Conservation (phyloP, 768 basidiomycete genomes). For the Obba rivulosa region DNA sequence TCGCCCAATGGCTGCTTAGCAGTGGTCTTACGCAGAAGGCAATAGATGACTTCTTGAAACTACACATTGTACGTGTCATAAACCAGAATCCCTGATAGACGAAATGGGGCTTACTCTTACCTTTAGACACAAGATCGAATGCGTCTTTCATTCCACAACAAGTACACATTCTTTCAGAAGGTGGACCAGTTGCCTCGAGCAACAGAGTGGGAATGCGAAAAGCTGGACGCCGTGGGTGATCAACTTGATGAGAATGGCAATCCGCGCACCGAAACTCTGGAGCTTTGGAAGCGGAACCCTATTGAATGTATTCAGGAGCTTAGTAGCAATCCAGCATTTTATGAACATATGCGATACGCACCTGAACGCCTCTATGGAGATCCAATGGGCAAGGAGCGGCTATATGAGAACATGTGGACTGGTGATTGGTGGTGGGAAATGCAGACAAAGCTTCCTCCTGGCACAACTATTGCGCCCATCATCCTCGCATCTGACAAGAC, state of each 20-base stretch:
- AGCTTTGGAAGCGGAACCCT: slow-evolving; percentile 31
- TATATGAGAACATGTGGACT: slow-evolving; percentile 39
- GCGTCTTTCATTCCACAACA: slow-evolving; percentile 15
- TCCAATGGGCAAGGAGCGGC: slow-evolving; percentile 12
- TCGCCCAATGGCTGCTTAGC: slow-evolving; percentile 13
- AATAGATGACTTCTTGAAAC: slow-evolving; percentile 19
- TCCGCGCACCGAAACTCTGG: slow-evolving; percentile 19
- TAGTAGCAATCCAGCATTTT: slow-evolving; percentile 29
- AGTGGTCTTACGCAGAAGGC: slow-evolving; percentile 13
- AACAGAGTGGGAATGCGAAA: slow-evolving; percentile 14
- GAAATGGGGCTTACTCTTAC: not conserved
- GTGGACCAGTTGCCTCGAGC: slow-evolving; percentile 14
- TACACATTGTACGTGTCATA: slow-evolving; percentile 11
- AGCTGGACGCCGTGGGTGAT: slow-evolving; percentile 9
- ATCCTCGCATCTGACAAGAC: slow-evolving; percentile 29
- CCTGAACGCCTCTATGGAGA: slow-evolving; percentile 33
- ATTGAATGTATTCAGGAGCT: slow-evolving; percentile 32
- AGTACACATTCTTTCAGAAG: slow-evolving; percentile 13
- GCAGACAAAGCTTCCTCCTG: slow-evolving; percentile 16
- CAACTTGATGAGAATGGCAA: slow-evolving; percentile 9
- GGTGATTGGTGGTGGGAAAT: too few relatives aligned
- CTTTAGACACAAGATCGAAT: slow-evolving; percentile 7
- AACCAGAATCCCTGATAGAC: not conserved
- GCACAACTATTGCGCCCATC: slow-evolving; percentile 22
- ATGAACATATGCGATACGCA: slow-evolving; percentile 21